Percentiles rank a stretch among this genome's conserved stretches.
phyloP scores from a whole-genome alignment of 1,139 yeast genomes.

The Pichia sp. region DNA sequence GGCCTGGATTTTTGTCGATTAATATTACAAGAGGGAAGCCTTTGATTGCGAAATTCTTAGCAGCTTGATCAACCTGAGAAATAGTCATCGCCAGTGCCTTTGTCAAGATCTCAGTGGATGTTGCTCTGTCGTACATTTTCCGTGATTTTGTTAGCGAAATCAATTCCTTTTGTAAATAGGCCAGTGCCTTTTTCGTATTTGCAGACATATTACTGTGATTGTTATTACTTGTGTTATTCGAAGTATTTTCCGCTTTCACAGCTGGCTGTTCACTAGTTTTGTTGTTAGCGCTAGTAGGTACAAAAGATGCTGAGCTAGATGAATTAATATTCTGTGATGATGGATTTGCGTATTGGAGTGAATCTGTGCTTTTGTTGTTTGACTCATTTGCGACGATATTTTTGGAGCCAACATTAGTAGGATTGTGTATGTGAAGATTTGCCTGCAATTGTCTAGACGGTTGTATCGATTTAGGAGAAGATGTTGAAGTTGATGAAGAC shows the following conservation, averaged over 20 bases:
- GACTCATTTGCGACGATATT: not conserved
- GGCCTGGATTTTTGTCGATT: conserved; percentile 85
- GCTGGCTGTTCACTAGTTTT: not conserved
- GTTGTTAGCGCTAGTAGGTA: conserved; percentile 7
- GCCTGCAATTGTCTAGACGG: conserved; percentile 5
- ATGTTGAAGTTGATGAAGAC: conserved; percentile 13
- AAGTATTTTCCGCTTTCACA: not conserved
- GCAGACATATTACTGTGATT: conserved; percentile 37
- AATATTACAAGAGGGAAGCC: conserved; percentile 76
- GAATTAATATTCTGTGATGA: not conserved
- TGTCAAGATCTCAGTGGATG: conserved; percentile 77
- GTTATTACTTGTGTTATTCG: conserved; percentile 23
- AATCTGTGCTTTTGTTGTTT: conserved; percentile 15
- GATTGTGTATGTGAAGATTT: conserved; percentile 6
- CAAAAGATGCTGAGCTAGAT: not conserved
- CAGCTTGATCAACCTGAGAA: conserved; percentile 83
- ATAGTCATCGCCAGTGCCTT: conserved; percentile 91
- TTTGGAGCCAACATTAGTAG: not conserved
- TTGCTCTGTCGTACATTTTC: conserved; percentile 63
- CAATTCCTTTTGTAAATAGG: conserved; percentile 68
- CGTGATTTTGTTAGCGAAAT: conserved; percentile 66
- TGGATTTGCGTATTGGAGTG: not conserved
- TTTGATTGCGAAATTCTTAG: conserved; percentile 76
- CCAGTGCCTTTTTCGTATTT: conserved; percentile 59
- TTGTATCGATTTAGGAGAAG: not conserved